Evolutionary conservation across 805 yeast species (phyloP).

Genomic region (Scheffersomyces ergatensis): DNA sequence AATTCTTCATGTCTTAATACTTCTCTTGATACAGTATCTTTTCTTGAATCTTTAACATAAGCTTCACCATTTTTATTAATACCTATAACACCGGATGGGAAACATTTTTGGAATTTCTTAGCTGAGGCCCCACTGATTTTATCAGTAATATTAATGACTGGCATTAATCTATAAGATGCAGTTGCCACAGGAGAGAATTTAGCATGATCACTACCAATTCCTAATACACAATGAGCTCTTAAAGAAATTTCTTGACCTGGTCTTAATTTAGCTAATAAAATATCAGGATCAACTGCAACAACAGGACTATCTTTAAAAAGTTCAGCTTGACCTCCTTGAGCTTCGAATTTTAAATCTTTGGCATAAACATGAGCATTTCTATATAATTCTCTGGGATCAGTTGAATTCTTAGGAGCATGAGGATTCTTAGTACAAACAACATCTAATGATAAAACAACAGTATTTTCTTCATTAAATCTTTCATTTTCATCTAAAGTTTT

Average conservation of each 20-base stretch:
- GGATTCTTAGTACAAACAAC: conserved; percentile 84
- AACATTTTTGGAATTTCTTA: conserved; percentile 77
- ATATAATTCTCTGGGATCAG: conserved; percentile 81
- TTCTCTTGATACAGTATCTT: conserved; percentile 95
- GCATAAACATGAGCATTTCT: conserved; percentile 88
- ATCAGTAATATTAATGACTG: conserved; percentile 71
- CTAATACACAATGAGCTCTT: conserved; percentile 86
- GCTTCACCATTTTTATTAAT: conserved; percentile 69
- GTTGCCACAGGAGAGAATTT: conserved; percentile 97
- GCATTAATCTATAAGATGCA: conserved; percentile 91
- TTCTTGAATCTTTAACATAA: conserved; percentile 82
- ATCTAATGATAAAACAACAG: conserved; percentile 78
- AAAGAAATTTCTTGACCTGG: conserved; percentile 96
- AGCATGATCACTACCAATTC: conserved; percentile 94
- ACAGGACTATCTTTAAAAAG: conserved; percentile 65
- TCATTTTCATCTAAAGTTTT: conserved; percentile 56
- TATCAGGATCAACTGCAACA: conserved; percentile 82
- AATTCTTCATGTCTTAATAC: conserved; percentile 93
- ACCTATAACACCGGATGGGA: conserved; percentile 90
- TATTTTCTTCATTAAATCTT: conserved; percentile 82
- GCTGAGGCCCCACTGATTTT: conserved; percentile 81
- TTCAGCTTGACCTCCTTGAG: conserved; percentile 84
- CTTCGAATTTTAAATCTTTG: conserved; percentile 81
- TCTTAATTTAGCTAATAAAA: conserved; percentile 85
- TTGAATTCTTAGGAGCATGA: conserved; percentile 71